Percentiles rank a stretch among this genome's conserved stretches.
These are phyloP conservation scores for Leishmania aethiopica DNA, from an alignment of 208 protist genomes.

Conservation along the genomic window DNA sequence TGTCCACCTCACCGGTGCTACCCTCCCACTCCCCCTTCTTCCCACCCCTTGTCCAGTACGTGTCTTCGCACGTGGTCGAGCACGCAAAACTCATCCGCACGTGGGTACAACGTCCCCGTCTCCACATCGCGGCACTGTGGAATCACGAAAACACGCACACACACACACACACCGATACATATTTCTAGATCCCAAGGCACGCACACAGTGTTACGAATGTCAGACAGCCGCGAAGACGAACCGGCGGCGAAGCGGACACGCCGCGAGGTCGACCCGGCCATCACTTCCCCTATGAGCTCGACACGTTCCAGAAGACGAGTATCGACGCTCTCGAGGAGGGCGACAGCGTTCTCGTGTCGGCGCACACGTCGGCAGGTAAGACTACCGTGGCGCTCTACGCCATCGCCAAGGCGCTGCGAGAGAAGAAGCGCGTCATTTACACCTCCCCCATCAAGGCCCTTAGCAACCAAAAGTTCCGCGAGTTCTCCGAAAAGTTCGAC, in stretches of 20 bases:
- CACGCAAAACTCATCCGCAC: not conserved
- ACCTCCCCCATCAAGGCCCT: conserved; percentile 99
- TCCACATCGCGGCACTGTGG: not conserved
- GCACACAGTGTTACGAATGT: conserved; percentile 7
- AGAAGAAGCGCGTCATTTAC: conserved; percentile 99
- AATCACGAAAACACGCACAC: not conserved
- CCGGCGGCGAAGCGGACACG: conserved; percentile 58
- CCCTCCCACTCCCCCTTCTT: not conserved
- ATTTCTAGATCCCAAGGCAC: not conserved
- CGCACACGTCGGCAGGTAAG: conserved; percentile 99
- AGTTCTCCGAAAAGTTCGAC: conserved; percentile 97
- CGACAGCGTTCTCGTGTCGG: conserved; percentile 99
- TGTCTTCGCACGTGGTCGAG: not conserved
- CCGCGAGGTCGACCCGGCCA: conserved; percentile 81
- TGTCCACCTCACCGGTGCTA: not conserved
- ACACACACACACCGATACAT: not conserved
- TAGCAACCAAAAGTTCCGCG: conserved; percentile 99
- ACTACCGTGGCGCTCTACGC: conserved; percentile 99
- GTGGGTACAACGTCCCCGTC: not conserved
- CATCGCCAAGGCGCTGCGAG: conserved; percentile 97
- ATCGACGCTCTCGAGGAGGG: conserved; percentile 95
- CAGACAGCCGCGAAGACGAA: conserved; percentile 28
- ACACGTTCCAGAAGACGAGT: conserved; percentile 95
- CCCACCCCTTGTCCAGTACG: not conserved
- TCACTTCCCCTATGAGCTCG: conserved; percentile 96